Evolutionary conservation across 345 rosid genomes (phyloP), one percentile per base, ranked within the genome.

Genomic region (rapeseed (Brassica napus)): DNA sequence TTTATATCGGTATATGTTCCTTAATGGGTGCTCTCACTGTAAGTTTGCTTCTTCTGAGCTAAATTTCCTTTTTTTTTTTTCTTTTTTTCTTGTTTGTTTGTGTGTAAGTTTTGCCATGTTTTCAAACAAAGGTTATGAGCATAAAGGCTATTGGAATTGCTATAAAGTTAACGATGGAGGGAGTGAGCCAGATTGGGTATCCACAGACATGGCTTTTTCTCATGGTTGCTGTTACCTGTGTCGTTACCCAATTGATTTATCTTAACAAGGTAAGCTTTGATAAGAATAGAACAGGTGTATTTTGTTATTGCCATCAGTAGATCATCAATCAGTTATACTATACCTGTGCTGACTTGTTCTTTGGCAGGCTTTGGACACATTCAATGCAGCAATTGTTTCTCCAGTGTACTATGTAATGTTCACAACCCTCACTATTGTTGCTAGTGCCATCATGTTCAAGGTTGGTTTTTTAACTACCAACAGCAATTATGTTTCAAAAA

Each of bases 401-500:
- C 60, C 60, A 15, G 24, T 16, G 3, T 54, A 54, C 24, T 54
- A 54, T 54, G 60, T 54, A 16, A 54, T 54, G 60, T 54, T 54
- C 60, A 54, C 60, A 2, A 54, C 60, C 60, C 11, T 54, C 60
- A 54, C 60, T 6, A 54, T 54, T 54, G 24, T 54, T 54, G 60
- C 60, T 54, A 54, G 60, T 54, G 60, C 60, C 24, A 54, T 54
- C 60, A 54, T 54, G 60, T 54, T 54, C 60, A 54, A 54, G 60
- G 60, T 54, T 16, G 10, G 4, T 16, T 47, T 54, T 54, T 3
- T 3, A 6, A 16, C 57, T 14, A 18, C 21, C 21, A 18, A 18
- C 21, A 18, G 21, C 21, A 18, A 18, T 18, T 18, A 0, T 18
- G 21, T 18, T 18, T 18, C 21, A 44, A 11, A 12, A 44, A 8